These are phyloP conservation scores for Daldinia vernicosa DNA, from an alignment of 495 filamentous ascomycete genomes.

Conservation along the genomic window DNA sequence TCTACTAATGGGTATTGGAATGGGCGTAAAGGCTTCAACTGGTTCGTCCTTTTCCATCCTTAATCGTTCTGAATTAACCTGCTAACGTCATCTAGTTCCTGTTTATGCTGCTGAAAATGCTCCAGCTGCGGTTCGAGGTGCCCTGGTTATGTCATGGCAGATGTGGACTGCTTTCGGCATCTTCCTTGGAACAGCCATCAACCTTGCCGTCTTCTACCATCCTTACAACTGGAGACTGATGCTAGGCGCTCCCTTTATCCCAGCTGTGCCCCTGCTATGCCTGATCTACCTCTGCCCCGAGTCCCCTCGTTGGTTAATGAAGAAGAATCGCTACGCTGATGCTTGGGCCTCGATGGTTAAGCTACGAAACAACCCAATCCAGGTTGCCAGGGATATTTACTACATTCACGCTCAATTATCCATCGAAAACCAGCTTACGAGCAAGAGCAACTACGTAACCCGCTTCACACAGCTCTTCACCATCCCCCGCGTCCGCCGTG, in stretches of 20 bases:
- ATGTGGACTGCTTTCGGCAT: slow-evolving; percentile 88
- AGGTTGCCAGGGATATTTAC: slow-evolving; percentile 80
- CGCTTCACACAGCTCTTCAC: slow-evolving; percentile 68
- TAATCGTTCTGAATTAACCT: slow-evolving; percentile 4
- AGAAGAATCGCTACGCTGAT: slow-evolving; percentile 68
- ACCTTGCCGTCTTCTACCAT: slow-evolving; percentile 68
- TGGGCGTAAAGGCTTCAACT: slow-evolving; percentile 68
- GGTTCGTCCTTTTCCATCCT: slow-evolving; percentile 23
- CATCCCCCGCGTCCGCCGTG: slow-evolving; percentile 68
- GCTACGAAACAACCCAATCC: slow-evolving; percentile 71
- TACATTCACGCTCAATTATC: slow-evolving; percentile 70
- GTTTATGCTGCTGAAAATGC: slow-evolving; percentile 81
- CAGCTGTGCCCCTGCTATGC: slow-evolving; percentile 70
- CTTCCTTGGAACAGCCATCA: slow-evolving; percentile 74
- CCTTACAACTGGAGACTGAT: slow-evolving; percentile 76
- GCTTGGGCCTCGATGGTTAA: slow-evolving; percentile 69
- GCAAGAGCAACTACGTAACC: slow-evolving; percentile 55
- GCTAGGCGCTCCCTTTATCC: slow-evolving; percentile 80
- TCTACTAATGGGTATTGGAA: slow-evolving; percentile 74
- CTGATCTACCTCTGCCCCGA: slow-evolving; percentile 80
- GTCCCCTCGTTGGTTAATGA: slow-evolving; percentile 70
- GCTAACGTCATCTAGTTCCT: slow-evolving; percentile 66
- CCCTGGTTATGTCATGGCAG: slow-evolving; percentile 87
- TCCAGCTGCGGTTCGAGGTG: slow-evolving; percentile 77
- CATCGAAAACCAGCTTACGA: slow-evolving; percentile 51